Evolutionary conservation across 768 basidiomycete species (phyloP).

Genomic region (Coprinellus micaceus): DNA sequence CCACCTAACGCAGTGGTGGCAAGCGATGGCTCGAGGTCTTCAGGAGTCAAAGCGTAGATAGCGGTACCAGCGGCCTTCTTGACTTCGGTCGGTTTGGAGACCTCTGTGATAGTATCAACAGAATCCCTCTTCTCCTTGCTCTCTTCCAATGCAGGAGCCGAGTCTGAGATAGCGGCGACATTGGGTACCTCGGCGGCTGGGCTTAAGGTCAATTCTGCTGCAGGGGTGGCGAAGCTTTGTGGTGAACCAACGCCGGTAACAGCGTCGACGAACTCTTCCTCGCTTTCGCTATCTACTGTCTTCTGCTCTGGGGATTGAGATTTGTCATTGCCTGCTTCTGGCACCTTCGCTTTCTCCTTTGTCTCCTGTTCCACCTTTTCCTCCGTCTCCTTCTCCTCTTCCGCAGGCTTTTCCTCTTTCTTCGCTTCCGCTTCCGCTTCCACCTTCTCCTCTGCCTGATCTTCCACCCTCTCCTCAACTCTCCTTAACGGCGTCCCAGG

Average conservation of each 20-base stretch:
- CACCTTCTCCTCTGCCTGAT: conserved; percentile 9
- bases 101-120: conserved; percentile 1
- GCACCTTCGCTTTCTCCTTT: conserved; percentile 9
- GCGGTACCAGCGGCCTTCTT: too few relatives aligned
- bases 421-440: conserved; percentile 2
- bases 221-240: neutral
- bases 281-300: neutral
- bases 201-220: neutral
- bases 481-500: conserved; percentile 24
- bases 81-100: too few relatives aligned
- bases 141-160: neutral
- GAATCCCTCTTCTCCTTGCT: conserved; percentile 1
- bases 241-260: conserved; percentile 6
- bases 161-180: neutral
- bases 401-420: conserved; percentile 9
- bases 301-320: neutral
- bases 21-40: neutral
- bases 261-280: conserved; percentile 4
- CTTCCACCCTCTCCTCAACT: neutral
- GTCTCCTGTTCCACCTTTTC: conserved; percentile 11
- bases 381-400: conserved; percentile 10
- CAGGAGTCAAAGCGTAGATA: too few relatives aligned
- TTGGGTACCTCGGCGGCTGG: neutral
- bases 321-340: neutral
- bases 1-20: neutral